These are phyloP conservation scores for Coniella lustricola DNA, from an alignment of 2,329 filamentous ascomycete species.

Conservation along the genomic window DNA sequence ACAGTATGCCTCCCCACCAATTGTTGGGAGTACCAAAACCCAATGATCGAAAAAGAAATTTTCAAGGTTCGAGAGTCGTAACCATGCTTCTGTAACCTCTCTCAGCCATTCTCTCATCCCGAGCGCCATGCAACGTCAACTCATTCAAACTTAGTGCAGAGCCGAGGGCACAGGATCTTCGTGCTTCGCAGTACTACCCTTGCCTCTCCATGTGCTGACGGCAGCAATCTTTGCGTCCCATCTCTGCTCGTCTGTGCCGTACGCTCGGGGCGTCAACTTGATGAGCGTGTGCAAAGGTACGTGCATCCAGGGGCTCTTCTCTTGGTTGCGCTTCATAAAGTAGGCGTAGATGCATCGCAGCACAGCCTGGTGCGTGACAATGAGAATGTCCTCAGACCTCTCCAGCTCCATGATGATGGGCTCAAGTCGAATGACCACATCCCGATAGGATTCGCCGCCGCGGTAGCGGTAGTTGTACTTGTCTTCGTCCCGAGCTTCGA, in stretches of 20 bases:
- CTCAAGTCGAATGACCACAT: conserved; percentile 94
- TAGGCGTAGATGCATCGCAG: conserved; percentile 97
- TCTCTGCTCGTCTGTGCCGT: conserved; percentile 83
- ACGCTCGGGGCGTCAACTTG: conserved; percentile 90
- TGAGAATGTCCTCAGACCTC: conserved; percentile 91
- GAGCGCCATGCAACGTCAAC: background rate
- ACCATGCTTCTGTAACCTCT: too few species aligned
- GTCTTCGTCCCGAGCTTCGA: conserved; percentile 90
- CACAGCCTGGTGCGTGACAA: conserved; percentile 96
- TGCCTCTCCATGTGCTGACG: conserved; percentile 92
- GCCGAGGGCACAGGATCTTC: conserved; percentile 47
- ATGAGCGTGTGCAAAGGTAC: conserved; percentile 94
- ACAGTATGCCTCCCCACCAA: background rate
- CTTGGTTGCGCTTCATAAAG: conserved; percentile 95
- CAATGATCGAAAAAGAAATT: background rate
- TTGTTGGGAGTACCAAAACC: background rate
- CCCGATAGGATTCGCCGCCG: conserved; percentile 89
- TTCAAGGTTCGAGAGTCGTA: too few species aligned
- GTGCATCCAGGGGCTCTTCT: conserved; percentile 95
- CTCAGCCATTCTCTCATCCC: too few species aligned
- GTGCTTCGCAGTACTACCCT: conserved; percentile 87
- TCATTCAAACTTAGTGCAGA: conserved; percentile 15
- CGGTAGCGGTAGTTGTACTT: conserved; percentile 99
- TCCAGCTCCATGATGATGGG: conserved; percentile 99
- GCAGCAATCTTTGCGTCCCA: conserved; percentile 89